Base-by-base conservation (phyloP, 768 basidiomycete species). In the Russula compacta region DNA sequence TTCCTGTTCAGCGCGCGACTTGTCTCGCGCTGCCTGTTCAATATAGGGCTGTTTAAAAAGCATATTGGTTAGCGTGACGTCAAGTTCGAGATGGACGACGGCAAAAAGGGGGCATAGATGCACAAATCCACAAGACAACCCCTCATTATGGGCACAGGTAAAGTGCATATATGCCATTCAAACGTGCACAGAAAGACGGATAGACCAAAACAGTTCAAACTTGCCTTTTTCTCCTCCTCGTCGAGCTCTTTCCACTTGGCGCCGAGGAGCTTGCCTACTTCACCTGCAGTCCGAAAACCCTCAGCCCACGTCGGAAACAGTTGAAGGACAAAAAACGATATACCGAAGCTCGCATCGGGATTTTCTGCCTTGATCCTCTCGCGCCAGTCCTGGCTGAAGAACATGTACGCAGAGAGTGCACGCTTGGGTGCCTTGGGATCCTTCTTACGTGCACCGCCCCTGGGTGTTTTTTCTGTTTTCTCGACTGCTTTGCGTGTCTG, bases 221-320 rank as follows among this genome's bases (percentile, higher is more conserved):
- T 48, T 54, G 90, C 92, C 83, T 90, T 91, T 80, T 93, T 95
- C 79, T 97, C 93, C 39, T 82, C 82, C 6, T 93, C 92, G 56
- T 84, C 84, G 68, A 97, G 82, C 72, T 92, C 92, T 81, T 97
- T 98, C 95, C 95, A 98, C 76, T 93, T 94, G 54, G 87, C 87
- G 44, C 95, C 95, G 61, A 98, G 85, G 49, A 97, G 81, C 76
- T 94, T 97, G 68, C 95, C 95, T 61, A 97, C 82, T 73, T 95
- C 92, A 65, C 92, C 91, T 92, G 70, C 35, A 51, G 29, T 63
- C 43, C 21, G 58, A 11, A 61, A 43, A 43, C 66, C 49, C 44
- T 55, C 56, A 51, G 61, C 43, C 57, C 68, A 53, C 49, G 35
- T 56, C 48, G 7, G 58, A 17, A 42, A 14, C 32, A 29, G 19